Evolutionary conservation across 108 stramenopile genomes (phyloP).

Genomic region (Pseudonitzschia delicatissima): DNA sequence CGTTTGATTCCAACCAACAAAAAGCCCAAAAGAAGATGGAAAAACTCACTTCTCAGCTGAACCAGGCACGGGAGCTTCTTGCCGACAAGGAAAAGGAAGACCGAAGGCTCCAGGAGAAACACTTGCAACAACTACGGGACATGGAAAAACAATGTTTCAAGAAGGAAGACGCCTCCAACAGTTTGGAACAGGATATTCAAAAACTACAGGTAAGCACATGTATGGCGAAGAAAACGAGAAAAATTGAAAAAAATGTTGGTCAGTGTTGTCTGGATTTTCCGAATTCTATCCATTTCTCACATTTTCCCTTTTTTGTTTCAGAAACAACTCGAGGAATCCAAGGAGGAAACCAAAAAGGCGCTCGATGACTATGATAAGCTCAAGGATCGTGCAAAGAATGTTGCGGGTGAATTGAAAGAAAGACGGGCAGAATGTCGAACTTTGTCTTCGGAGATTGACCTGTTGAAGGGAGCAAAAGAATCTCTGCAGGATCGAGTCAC

Average conservation of each 20-base stretch:
- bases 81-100: slow-evolving; percentile 21
- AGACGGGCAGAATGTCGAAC: slow-evolving; percentile 73
- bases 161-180: slow-evolving; percentile 38
- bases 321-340: slow-evolving; percentile 47
- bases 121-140: slow-evolving; percentile 26
- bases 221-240: too few relatives aligned
- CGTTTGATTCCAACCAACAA: slow-evolving; percentile 35
- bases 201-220: slow-evolving; percentile 43
- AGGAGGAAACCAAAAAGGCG: slow-evolving; percentile 43
- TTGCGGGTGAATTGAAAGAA: slow-evolving; percentile 83
- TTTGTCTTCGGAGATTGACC: slow-evolving; percentile 44
- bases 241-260: too few relatives aligned
- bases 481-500: slow-evolving; percentile 44
- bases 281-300: neutral
- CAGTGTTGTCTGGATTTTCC: neutral
- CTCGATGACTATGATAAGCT: slow-evolving; percentile 62
- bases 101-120: slow-evolving; percentile 15
- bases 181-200: slow-evolving; percentile 27
- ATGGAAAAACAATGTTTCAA: slow-evolving; percentile 25
- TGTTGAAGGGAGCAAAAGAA: slow-evolving; percentile 45
- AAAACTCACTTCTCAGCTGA: slow-evolving; percentile 32
- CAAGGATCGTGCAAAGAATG: slow-evolving; percentile 65
- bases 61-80: slow-evolving; percentile 50
- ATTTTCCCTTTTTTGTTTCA: slow-evolving; percentile 16
- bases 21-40: slow-evolving; percentile 37